Evolutionary conservation across 805 yeast genomes (phyloP), one percentile per base, ranked within the genome.

Genomic region (Metschnikowia proteae): DNA sequence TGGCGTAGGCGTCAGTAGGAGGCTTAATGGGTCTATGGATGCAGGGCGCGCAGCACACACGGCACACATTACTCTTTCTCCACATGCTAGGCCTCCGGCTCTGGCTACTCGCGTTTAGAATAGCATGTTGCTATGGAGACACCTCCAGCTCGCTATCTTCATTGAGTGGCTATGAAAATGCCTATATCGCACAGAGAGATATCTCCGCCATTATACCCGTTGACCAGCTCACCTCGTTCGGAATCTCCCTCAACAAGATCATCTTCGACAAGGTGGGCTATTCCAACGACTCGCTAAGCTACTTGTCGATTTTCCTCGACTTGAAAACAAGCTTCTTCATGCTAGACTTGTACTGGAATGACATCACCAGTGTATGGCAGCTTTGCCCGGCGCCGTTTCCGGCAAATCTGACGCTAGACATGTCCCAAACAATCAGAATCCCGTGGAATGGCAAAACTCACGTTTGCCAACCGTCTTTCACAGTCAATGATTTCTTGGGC

Each of bases 321-420:
- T 47, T 41, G 43, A 45, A 53, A 27, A 45, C 67, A 2, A 26
- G 47, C 22, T 38, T 50, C 33, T 43, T 61, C 34, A 47, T 46
- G 46, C 27, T 55, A 34, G 87, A 85, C 57, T 47, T 83, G 27
- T 83, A 82, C 60, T 78, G 80, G 73, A 79, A 78, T 56, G 79
- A 76, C 43, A 56, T 65, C 37, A 64, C 71, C 3, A 41, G 52
- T 8, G 53, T 48, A 38, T 80, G 83, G 84, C 83, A 79, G 59
- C 60, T 80, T 23, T 81, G 85, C 54, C 85, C 85, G 1, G 72
- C 71, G 1, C 71, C 74, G 1, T 63, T 68, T 23, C 67, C 71
- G 5, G 38, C 51, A 2, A 67, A 73, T 47, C 38, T 50, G 17
- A 52, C 62, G 2, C 54, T 63, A n/a, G 49, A 55, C 40, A 10